A percentile compares a stretch with the other conserved stretches of the same genome.
These are phyloP conservation scores for Amanita thiersii DNA, from an alignment of 768 basidiomycete genomes.

Conservation along the genomic window DNA sequence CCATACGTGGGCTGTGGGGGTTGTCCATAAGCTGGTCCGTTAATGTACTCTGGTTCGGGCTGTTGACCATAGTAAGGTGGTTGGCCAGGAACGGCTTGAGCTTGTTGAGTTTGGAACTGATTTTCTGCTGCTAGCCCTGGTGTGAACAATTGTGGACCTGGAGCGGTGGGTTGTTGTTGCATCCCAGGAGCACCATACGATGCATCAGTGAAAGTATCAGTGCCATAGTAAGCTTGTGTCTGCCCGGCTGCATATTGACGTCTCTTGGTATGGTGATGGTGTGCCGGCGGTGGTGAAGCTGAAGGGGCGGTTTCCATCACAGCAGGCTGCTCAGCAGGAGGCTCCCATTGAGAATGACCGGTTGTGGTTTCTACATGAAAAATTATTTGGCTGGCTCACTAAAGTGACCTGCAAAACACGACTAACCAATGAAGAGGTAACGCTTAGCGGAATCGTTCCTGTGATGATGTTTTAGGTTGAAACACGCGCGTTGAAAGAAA, in stretches of 20 bases:
- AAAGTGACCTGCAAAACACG: slow-evolving; percentile 9
- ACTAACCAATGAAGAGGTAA: slow-evolving; percentile 85
- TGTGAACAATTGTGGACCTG: slow-evolving; percentile 64
- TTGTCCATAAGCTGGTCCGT: slow-evolving; percentile 30
- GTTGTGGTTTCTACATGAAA: slow-evolving; percentile 64
- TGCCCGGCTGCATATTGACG: slow-evolving; percentile 94
- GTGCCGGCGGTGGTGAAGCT: slow-evolving; percentile 36
- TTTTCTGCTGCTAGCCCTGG: slow-evolving; percentile 71
- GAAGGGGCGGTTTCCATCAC: slow-evolving; percentile 31
- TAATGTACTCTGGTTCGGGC: slow-evolving; percentile 39
- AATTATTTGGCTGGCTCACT: slow-evolving; percentile 8
- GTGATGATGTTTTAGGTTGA: slow-evolving; percentile 30
- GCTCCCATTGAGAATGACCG: slow-evolving; percentile 86
- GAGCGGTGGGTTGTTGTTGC: slow-evolving; percentile 28
- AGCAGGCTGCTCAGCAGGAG: slow-evolving; percentile 38
- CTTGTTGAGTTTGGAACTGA: slow-evolving; percentile 61
- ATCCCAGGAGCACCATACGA: slow-evolving; percentile 28
- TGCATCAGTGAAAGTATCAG: slow-evolving; percentile 36
- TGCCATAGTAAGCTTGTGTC: slow-evolving; percentile 80
- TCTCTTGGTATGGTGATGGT: slow-evolving; percentile 48
- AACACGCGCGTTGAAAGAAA: slow-evolving; percentile 6
- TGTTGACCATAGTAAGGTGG: slow-evolving; percentile 33
- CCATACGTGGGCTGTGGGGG: slow-evolving; percentile 29
- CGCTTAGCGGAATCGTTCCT: slow-evolving; percentile 69
- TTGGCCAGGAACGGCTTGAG: slow-evolving; percentile 28